Base-by-base conservation (phyloP, 2,329 filamentous ascomycete species). In the Diaporthe helianthi region DNA sequence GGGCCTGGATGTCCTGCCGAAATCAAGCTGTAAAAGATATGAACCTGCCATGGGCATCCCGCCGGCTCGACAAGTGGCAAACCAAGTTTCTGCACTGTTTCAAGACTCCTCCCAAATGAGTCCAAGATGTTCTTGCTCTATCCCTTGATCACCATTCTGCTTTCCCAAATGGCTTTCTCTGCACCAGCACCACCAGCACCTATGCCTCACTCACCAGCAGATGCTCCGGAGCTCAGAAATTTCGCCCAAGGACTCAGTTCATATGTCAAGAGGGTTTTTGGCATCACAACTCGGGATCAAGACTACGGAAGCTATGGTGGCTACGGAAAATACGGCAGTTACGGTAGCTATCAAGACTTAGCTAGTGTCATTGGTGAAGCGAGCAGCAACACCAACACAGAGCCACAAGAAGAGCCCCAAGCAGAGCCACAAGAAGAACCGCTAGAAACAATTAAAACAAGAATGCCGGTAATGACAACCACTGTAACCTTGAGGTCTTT, bases 251-350 rank as follows among this genome's bases (percentile, higher is more conserved):
- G 38, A 3, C 7, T 58, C 17, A 31, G 31, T 5, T n/a, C 19
- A 26, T 51, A 29, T 15, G 1, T 67, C 29, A 67, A 51, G 31
- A 46, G 52, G 17, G n/a, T 67, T 4, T 2, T 67, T 22, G 29
- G 65, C 6, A 10, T 49, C 10, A 9, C 17, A 10, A 2, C 41
- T 29, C 41, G 31, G 10, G 31, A 49, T 7, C 52, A 49, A 8
- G 26, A 58, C 44, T 51, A 38, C 9, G 52, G 65, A 44, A 33
- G n/a, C 22, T 67, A 67, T 8, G 52, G 52, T 17, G 17, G 44
- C n/a, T 67, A 67, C 15, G 65, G 65, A 4, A 38, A 67, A 22
- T 67, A 67, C 26, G 53, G 65, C 12, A 58, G 44, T 19, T 67
- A 67, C 17, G 64, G 64, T 26, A 55, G 38, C 51, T 66, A 67